Percentiles rank a stretch among this genome's conserved stretches.
Evolutionary conservation across 1,284 basidiomycete species (phyloP).

Genomic region (Trametes hirsuta): DNA sequence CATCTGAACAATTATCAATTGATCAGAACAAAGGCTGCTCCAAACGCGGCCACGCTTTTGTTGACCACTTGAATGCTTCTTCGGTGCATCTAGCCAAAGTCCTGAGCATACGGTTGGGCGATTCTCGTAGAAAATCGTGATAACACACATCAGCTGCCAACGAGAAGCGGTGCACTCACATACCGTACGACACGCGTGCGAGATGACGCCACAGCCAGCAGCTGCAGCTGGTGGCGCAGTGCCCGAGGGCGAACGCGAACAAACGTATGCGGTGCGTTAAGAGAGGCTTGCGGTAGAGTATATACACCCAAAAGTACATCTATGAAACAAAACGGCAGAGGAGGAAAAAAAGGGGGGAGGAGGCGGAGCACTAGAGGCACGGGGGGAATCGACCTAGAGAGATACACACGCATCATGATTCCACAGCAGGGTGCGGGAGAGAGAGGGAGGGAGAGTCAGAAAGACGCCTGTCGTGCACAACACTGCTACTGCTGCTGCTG

Average conservation of each 20-base stretch:
- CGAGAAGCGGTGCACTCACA: not conserved
- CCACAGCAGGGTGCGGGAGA: not conserved
- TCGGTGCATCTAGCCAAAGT: too few species aligned
- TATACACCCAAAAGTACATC: constrained; percentile 32
- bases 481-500: not conserved
- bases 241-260: not conserved
- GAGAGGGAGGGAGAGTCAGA: not conserved
- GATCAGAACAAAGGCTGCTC: too few species aligned
- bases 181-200: too few species aligned
- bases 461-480: constrained; percentile 2
- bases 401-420: constrained; percentile 16
- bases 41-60: too few species aligned
- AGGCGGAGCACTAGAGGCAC: not conserved
- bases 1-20: too few species aligned
- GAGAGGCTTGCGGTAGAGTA: constrained; percentile 17
- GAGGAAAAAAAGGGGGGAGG: too few species aligned
- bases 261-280: not conserved
- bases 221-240: not conserved
- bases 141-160: too few species aligned
- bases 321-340: constrained; percentile 24
- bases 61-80: too few species aligned
- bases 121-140: too few species aligned
- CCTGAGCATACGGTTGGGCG: too few species aligned
- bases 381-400: constrained; percentile 12
- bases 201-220: too few species aligned